Base-by-base conservation (phyloP, 805 yeast species). In the Candida golubevii region DNA sequence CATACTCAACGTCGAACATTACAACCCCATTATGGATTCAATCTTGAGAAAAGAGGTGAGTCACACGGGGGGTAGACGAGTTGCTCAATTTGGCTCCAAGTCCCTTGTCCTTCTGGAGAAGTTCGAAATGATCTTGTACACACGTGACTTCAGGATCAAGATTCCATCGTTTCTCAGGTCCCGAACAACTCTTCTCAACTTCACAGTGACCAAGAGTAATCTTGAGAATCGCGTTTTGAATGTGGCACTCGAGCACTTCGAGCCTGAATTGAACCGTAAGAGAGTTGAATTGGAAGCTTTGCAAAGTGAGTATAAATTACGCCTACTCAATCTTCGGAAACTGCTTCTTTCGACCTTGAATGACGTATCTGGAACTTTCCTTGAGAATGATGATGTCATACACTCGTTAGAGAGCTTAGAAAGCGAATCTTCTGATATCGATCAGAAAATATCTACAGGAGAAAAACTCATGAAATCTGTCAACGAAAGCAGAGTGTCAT, bases 1-100 rank as follows among this genome's bases (percentile, higher is more conserved):
- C 11, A 72, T 91, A 13, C 79, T 79, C 51, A 91, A 91, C 63
- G 89, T 90, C 4, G 97, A 91, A 56, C 66, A 74, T 51, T 82
- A 77, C 56, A 91, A 91, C 58, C 95, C 97, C 0, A 64, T 86
- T 7, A 57, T 91, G 9, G 77, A 77, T 45, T 72, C 84, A 0
- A 62, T 91, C 1, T 61, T 91, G 38, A 72, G 78, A 37, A 69
- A 71, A 29, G 95, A 88, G 46, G 71, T 78, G 33, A 72, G 73
- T 27, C 67, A 72, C 27, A 71, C 81, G 27, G 96, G 96, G 3
- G 93, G 93, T 0, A 70, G 96, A 37, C 61, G 69, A 7, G 60
- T 85, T 40, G 73, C 88, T 1, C 69, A 66, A 15, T 53, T 90
- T 7, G 91, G 88, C 0, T 72, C 72, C 1, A 77, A 75, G 33